Evolutionary conservation across 331 rosid species (phyloP).

Genomic region (Telfairia occidentalis): DNA sequence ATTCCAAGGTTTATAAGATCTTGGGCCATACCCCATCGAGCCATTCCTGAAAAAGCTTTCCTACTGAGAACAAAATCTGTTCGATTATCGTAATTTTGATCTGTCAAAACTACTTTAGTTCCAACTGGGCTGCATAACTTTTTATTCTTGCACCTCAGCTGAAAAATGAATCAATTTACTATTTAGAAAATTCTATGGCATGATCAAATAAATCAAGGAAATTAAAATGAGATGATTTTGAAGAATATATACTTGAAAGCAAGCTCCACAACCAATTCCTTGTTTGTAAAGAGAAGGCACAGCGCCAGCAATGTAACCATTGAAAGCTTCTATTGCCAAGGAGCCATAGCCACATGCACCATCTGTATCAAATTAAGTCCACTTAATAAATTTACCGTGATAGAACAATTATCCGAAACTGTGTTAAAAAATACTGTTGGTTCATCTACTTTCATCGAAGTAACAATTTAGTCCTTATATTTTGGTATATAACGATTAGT

Average conservation of each 20-base stretch:
- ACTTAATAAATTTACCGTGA: no score
- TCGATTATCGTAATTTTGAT: slow-evolving; percentile 40
- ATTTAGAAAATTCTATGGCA: not conserved
- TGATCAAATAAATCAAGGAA: not conserved
- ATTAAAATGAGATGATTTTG: not conserved
- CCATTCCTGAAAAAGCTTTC: slow-evolving; percentile 61
- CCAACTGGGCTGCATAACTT: slow-evolving; percentile 38
- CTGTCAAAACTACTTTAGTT: slow-evolving; percentile 45
- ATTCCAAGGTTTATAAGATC: slow-evolving; percentile 45
- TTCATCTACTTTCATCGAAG: no score
- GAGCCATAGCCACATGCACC: slow-evolving; percentile 89
- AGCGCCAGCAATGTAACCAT: slow-evolving; percentile 53
- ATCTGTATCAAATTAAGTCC: slow-evolving; percentile 21
- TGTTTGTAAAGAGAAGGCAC: slow-evolving; percentile 47
- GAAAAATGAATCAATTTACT: slow-evolving; percentile 4
- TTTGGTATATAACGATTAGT: no score
- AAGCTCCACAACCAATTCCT: slow-evolving; percentile 88
- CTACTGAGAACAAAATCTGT: slow-evolving; percentile 66
- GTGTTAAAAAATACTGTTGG: no score
- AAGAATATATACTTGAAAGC: slow-evolving; percentile 47
- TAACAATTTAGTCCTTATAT: no score
- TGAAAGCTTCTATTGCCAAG: slow-evolving; percentile 32
- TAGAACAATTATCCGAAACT: not conserved
- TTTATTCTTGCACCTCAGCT: slow-evolving; percentile 72
- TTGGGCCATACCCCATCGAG: slow-evolving; percentile 32